These are phyloP conservation scores for Penicillium sp. DNA, from an alignment of 2,329 filamentous ascomycete species.

Conservation along the genomic window DNA sequence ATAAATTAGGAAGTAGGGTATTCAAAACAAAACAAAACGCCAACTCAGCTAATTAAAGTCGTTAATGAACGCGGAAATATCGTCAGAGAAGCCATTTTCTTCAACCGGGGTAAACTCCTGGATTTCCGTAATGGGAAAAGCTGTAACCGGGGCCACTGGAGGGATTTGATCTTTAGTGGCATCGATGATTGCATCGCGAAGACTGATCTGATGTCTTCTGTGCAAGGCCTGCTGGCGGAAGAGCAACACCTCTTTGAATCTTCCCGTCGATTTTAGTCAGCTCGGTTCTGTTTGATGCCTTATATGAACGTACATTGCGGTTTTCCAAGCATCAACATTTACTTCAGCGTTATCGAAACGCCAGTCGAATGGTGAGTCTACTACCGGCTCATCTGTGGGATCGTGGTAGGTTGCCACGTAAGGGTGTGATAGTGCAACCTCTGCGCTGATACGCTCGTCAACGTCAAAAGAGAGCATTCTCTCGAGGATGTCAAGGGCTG, in stretches of 20 bases:
- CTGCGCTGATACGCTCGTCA: conserved; percentile 84
- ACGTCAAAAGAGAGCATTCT: conserved; percentile 97
- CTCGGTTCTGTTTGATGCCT: background rate
- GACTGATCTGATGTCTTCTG: background rate
- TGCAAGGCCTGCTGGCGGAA: conserved; percentile 1
- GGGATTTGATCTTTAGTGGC: background rate
- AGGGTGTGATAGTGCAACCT: conserved; percentile 80
- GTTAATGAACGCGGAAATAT: background rate
- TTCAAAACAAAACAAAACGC: background rate
- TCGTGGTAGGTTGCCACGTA: conserved; percentile 97
- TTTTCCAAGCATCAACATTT: background rate
- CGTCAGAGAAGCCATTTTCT: background rate
- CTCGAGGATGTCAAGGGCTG: conserved; percentile 89
- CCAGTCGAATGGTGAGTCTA: conserved; percentile 98
- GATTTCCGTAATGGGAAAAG: background rate
- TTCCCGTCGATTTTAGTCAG: background rate
- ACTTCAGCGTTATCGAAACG: conserved; percentile 79
- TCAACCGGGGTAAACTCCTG: background rate
- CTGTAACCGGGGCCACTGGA: background rate
- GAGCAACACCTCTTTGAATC: background rate
- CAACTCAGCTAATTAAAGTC: background rate
- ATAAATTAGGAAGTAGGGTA: background rate
- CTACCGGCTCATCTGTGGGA: conserved; percentile 89
- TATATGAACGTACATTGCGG: background rate
- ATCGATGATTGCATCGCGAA: background rate